These are phyloP conservation scores for Vinca minor DNA, from an alignment of 257 asterid genomes.

Conservation along the genomic window DNA sequence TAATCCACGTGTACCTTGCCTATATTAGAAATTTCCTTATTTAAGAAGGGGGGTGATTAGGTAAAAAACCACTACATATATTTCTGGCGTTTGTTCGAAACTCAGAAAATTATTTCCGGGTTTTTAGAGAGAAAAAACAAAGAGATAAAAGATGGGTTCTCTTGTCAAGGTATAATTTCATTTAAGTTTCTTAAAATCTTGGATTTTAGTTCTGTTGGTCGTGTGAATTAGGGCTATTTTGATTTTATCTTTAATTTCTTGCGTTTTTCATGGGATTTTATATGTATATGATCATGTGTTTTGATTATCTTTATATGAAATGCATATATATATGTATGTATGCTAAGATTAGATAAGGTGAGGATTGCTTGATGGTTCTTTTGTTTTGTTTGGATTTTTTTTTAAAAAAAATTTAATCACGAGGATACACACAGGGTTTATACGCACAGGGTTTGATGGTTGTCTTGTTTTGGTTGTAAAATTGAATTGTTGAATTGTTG, in stretches of 20 bases:
- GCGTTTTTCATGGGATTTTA: background rate
- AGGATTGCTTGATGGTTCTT: too few relatives aligned
- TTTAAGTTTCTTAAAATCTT: background rate
- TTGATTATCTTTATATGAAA: too few relatives aligned
- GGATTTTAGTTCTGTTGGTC: background rate
- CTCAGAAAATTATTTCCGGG: background rate
- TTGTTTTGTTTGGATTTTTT: too few relatives aligned
- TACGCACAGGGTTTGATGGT: too few relatives aligned
- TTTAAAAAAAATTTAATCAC: too few relatives aligned
- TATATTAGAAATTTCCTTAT: too few relatives aligned
- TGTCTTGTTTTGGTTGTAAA: background rate
- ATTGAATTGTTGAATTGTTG: background rate
- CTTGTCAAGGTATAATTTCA: slow-evolving; percentile 17
- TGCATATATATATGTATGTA: too few relatives aligned
- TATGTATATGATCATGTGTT: background rate
- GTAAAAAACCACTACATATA: too few relatives aligned
- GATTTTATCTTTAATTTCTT: slow-evolving; percentile 3
- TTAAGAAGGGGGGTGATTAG: background rate
- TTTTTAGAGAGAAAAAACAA: background rate
- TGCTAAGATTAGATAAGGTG: too few relatives aligned
- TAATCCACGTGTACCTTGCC: too few relatives aligned
- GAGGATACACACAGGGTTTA: too few relatives aligned
- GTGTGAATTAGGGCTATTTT: background rate
- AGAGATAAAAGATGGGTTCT: slow-evolving; percentile 17
- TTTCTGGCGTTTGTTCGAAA: slow-evolving; percentile 5